A percentile compares a stretch with the other conserved stretches of the same genome.
Conservation (phyloP, 2,329 filamentous ascomycete genomes). For the Botrytis galanthina region DNA sequence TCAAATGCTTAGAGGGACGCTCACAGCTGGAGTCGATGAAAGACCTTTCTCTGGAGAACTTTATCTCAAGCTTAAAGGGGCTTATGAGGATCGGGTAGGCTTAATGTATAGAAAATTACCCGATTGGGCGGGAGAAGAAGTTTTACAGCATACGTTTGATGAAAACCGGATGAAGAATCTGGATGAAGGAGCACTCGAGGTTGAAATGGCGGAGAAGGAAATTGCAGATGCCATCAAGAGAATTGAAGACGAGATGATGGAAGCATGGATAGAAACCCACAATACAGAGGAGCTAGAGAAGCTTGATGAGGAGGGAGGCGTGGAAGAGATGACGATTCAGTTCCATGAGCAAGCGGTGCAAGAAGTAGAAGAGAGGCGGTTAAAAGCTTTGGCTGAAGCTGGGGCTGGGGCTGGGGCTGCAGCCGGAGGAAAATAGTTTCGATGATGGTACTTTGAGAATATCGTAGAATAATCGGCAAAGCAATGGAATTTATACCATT, state of each 20-base stretch:
- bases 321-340: not conserved
- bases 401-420: not conserved
- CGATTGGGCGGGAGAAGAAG: not conserved
- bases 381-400: not conserved
- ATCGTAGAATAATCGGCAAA: too few species aligned
- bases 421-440: not conserved
- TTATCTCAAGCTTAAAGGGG: not conserved
- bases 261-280: too few species aligned
- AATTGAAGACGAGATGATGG: fast-evolving
- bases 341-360: not conserved
- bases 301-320: not conserved
- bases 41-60: not conserved
- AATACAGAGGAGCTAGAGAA: not conserved
- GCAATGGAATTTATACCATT: not conserved
- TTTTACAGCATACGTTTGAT: not conserved
- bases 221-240: too few species aligned
- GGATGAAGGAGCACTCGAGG: not conserved
- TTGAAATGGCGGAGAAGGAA: not conserved
- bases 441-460: not conserved
- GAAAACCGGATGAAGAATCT: not conserved
- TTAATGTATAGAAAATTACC: not conserved
- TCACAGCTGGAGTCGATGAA: not conserved
- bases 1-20: not conserved
- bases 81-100: not conserved
- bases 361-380: not conserved